Evolutionary conservation across 2,329 filamentous ascomycete genomes (phyloP), one percentile per base, ranked within the genome.

Genomic region (Colletotrichum sp.): DNA sequence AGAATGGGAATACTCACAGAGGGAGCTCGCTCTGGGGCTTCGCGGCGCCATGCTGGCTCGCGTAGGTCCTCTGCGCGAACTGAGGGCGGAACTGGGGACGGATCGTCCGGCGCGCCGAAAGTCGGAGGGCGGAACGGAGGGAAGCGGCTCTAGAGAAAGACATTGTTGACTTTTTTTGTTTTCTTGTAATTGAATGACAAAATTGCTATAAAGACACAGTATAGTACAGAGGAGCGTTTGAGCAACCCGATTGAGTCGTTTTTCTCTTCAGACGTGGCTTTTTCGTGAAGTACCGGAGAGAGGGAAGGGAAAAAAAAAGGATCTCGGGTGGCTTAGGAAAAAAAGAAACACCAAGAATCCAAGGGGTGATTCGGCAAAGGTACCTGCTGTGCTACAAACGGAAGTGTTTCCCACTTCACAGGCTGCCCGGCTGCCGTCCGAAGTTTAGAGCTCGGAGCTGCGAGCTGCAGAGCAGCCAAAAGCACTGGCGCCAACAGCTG

Each of bases 371-470:
- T 55, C 49, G 69, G 55, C 28, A 60, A 55, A 52, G 44, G 66
- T 15, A 24, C 44, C n/a, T 59, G 55, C 26, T 24, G 55, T 59
- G 55, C 55, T 59, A 59, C 55, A 59, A 34, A n/a, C 26, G 44
- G 44, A 49, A 49, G 44, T 13, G 44, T 49, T 49, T 49, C 44
- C 44, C 44, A 21, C 44, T 49, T 49, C 44, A 49, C 44, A 49
- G n/a, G 59, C 59, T 30, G 26, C 59, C 18, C 59, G 18, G 60
- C 72, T 73, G 74, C 70, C 74, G 71, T 76, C 74, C 74, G 74
- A 74, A 76, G 70, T 76, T 59, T 69, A 36, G 74, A 76, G 74
- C 70, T 76, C 74, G 74, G 74, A 76, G 74, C 65, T 74, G 70
- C 74, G 64, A 76, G 74, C 71, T 76, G 34, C 39, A 49, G 44